Percentiles rank a stretch among this genome's conserved stretches.
Evolutionary conservation across 768 basidiomycete genomes (phyloP).

Genomic region (Mycena alexandri): DNA sequence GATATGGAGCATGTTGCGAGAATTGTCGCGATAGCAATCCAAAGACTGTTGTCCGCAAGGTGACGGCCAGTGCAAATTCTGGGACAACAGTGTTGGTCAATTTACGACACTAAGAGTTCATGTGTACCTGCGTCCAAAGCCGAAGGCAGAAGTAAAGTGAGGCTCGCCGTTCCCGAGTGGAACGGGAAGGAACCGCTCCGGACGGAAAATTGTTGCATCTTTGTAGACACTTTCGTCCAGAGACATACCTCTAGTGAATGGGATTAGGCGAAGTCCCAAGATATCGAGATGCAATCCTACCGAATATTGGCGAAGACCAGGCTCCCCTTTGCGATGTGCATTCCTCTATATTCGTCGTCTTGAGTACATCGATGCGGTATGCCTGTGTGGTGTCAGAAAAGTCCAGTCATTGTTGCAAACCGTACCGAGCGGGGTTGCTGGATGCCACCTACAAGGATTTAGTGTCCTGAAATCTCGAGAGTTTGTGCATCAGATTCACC

Average conservation of each 20-base stretch:
- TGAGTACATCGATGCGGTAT: constrained; percentile 47
- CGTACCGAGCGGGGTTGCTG: too few species aligned
- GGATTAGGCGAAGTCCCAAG: too few species aligned
- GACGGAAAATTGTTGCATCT: neutral
- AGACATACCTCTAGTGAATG: constrained; percentile 9
- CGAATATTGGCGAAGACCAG: constrained; percentile 50
- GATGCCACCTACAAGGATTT: too few species aligned
- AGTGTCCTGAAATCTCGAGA: too few species aligned
- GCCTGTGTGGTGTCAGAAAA: constrained; percentile 27
- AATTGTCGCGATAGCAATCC: constrained; percentile 15
- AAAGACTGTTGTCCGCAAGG: constrained; percentile 12
- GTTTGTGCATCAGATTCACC: neutral
- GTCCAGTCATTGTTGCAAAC: too few species aligned
- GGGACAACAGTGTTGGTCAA: too few species aligned
- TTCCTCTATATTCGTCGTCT: constrained; percentile 51
- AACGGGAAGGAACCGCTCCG: neutral
- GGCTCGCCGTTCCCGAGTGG: constrained; percentile 8
- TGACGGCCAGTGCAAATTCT: constrained; percentile 11
- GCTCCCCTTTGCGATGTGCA: constrained; percentile 50
- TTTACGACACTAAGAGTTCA: neutral
- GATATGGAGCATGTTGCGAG: constrained; percentile 7
- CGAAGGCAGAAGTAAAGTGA: neutral
- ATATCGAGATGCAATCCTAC: constrained; percentile 31
- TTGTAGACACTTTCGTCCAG: neutral
- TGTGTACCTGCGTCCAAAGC: constrained; percentile 8